Evolutionary conservation across 2,329 filamentous ascomycete genomes (phyloP).

Genomic region (Botryotinia calthae): DNA sequence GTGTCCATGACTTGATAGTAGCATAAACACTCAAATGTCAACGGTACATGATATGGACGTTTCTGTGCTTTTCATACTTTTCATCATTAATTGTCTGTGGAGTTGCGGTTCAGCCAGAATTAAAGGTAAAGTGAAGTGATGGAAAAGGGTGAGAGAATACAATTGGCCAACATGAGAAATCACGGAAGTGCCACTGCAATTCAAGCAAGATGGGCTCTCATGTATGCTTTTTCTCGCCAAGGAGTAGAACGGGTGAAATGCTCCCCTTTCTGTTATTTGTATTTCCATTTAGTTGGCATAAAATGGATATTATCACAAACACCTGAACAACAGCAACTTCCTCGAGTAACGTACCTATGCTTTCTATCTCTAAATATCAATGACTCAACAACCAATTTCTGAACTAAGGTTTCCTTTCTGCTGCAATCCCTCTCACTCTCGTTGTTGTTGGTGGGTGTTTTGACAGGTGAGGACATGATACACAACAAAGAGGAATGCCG

Average conservation of each 20-base stretch:
- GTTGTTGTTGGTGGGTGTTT: not conserved
- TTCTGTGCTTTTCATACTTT: not conserved
- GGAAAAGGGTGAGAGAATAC: not conserved
- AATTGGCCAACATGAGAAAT: not conserved
- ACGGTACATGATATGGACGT: conserved; percentile 15
- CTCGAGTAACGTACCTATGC: not conserved
- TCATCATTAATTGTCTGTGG: not conserved
- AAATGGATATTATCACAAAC: not conserved
- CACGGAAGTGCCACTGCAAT: not conserved
- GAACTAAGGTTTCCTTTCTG: not conserved
- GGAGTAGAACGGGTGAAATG: too few species aligned
- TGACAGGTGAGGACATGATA: not conserved
- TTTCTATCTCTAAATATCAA: not conserved
- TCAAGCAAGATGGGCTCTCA: not conserved
- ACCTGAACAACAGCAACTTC: not conserved
- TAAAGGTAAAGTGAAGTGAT: not conserved
- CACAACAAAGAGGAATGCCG: not conserved
- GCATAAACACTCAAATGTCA: conserved; percentile 29
- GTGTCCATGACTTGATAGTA: conserved; percentile 35
- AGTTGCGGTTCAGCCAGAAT: not conserved
- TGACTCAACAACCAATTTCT: not conserved
- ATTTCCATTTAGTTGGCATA: not conserved
- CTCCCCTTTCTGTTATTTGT: not conserved
- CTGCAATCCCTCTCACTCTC: not conserved
- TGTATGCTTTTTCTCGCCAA: not conserved